phyloP scores from a whole-genome alignment of 352 stramenopile genomes.

The Phytophthora pini region DNA sequence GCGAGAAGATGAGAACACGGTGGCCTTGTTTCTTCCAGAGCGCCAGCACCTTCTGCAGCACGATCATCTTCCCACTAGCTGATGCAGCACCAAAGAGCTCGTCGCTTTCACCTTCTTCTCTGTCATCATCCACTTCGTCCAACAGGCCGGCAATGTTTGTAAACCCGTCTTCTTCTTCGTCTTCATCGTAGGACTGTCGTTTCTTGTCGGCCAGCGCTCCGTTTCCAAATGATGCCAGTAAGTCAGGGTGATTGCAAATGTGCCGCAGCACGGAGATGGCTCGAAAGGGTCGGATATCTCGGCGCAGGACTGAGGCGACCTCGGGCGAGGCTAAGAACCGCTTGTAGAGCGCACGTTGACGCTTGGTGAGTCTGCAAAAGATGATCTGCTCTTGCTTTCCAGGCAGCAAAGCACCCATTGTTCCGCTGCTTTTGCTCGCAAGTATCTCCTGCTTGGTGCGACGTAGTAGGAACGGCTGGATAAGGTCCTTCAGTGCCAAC shows the following conservation, averaged over 20 bases:
- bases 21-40: constrained; percentile 96
- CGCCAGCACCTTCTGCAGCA: constrained; percentile 95
- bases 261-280: constrained; percentile 97
- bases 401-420: constrained; percentile 73
- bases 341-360: constrained; percentile 93
- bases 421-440: constrained; percentile 38
- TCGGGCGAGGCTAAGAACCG: constrained; percentile 93
- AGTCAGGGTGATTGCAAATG: constrained; percentile 98
- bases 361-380: constrained; percentile 94
- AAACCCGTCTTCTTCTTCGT: constrained; percentile 26
- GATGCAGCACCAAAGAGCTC: constrained; percentile 57
- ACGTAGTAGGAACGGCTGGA: constrained; percentile 97
- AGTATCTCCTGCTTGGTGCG: constrained; percentile 96
- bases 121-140: constrained; percentile 23
- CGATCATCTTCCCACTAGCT: constrained; percentile 96
- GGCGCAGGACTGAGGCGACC: constrained; percentile 89
- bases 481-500: constrained; percentile 96
- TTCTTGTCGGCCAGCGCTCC: constrained; percentile 37
- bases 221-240: constrained; percentile 82
- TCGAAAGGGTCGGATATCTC: constrained; percentile 87
- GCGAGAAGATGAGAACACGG: constrained; percentile 97
- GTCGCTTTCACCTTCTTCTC: constrained; percentile 28
- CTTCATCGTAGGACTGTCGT: constrained; percentile 37
- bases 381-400: constrained; percentile 99
- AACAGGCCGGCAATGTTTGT: constrained; percentile 18